phyloP scores from a whole-genome alignment of 495 filamentous ascomycete species.

The Xylaria longipes region DNA sequence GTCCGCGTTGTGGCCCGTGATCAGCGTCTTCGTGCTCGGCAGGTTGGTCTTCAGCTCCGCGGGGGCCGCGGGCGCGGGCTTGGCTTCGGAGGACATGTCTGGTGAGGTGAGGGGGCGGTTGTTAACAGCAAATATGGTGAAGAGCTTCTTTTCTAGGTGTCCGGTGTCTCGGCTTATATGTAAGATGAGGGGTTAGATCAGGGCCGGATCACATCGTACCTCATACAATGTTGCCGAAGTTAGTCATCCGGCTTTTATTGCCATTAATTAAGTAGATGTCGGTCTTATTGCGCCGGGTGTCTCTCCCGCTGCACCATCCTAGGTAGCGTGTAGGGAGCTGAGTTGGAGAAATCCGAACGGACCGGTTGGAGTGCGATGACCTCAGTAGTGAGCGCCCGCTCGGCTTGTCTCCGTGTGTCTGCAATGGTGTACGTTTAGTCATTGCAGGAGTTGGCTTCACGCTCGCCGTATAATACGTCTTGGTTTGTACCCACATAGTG shows the following conservation, averaged over 20 bases:
- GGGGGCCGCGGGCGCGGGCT: conserved; percentile 14
- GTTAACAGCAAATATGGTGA: too few relatives aligned
- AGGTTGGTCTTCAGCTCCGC: conserved; percentile 39
- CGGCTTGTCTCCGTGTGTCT: neutral
- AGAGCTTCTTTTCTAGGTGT: neutral
- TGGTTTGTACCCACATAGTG: neutral
- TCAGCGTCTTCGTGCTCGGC: conserved; percentile 43
- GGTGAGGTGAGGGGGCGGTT: neutral
- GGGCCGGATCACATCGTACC: neutral
- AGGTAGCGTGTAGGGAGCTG: neutral
- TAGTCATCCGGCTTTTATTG: neutral
- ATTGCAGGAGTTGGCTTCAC: neutral
- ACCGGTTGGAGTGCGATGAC: neutral
- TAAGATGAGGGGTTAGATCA: neutral
- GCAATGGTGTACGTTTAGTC: neutral
- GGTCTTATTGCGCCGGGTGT: neutral
- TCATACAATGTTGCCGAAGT: neutral
- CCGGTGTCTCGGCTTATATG: too few relatives aligned
- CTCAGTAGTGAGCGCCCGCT: neutral
- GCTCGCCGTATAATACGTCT: neutral
- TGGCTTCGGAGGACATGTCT: conserved; percentile 27
- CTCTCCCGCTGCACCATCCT: neutral
- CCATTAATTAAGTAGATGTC: neutral
- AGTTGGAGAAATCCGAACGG: conserved; percentile 20
- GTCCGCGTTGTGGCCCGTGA: conserved; percentile 47